Percentiles rank a stretch among this genome's conserved stretches.
These are phyloP conservation scores for Penicillium decumbens DNA, from an alignment of 2,329 filamentous ascomycete genomes.

Conservation along the genomic window DNA sequence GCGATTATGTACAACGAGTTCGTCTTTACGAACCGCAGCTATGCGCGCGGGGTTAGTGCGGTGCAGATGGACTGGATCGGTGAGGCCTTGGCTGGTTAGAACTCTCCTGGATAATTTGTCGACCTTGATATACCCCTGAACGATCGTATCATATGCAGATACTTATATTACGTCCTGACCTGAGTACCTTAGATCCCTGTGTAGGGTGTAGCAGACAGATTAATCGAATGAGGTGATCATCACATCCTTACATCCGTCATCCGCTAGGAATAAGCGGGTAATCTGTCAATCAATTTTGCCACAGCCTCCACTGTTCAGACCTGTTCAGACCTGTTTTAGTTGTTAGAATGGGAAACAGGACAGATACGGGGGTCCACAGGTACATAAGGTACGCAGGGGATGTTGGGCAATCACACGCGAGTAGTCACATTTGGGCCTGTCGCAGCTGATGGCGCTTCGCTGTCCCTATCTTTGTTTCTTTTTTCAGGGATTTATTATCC, in stretches of 20 bases:
- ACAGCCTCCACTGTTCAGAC: constrained; percentile 16
- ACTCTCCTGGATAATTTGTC: neutral
- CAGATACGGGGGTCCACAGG: neutral
- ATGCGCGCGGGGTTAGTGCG: constrained; percentile 58
- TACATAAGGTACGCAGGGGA: neutral
- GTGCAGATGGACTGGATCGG: constrained; percentile 61
- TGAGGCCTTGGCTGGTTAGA: constrained; percentile 42
- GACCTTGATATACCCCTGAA: constrained; percentile 12
- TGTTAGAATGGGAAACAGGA: neutral
- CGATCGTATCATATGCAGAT: neutral
- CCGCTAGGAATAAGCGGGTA: neutral
- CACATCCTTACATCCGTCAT: constrained; percentile 6
- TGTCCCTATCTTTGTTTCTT: neutral
- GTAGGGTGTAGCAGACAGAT: neutral
- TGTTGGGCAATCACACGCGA: constrained; percentile 16
- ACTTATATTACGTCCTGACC: neutral
- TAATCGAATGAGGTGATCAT: constrained; percentile 1
- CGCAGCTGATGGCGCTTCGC: neutral
- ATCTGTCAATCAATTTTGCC: constrained; percentile 12
- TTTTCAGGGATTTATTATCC: neutral
- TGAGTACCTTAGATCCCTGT: neutral
- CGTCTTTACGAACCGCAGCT: constrained; percentile 61
- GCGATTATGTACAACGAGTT: constrained; percentile 63
- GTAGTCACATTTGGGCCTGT: constrained; percentile 13
- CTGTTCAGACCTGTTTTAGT: constrained; percentile 1